A percentile compares a stretch with the other conserved stretches of the same genome.
phyloP scores from a whole-genome alignment of 73 alveolate species.

The Paramecium primaurelia region DNA sequence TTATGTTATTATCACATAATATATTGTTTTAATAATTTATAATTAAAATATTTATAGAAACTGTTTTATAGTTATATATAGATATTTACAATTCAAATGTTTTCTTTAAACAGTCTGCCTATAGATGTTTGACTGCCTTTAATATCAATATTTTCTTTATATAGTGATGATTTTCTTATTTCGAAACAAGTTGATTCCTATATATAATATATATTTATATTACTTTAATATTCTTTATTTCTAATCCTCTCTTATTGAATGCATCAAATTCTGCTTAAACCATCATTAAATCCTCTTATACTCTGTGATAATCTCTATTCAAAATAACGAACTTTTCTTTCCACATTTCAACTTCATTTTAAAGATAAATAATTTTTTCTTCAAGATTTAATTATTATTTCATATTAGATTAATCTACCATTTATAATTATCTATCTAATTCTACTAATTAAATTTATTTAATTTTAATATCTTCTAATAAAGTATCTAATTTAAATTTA shows the following conservation, averaged over 20 bases:
- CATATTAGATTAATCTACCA: neutral
- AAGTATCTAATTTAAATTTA: neutral
- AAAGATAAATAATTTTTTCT: neutral
- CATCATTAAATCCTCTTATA: conserved; percentile 25
- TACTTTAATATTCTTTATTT: neutral
- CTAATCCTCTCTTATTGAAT: neutral
- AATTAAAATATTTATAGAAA: neutral
- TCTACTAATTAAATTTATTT: neutral
- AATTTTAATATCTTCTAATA: neutral
- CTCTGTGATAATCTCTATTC: conserved; percentile 37
- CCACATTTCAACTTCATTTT: conserved; percentile 15
- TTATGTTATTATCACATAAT: neutral
- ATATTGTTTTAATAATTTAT: neutral
- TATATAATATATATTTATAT: neutral
- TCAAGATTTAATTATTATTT: neutral
- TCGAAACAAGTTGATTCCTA: conserved; percentile 13
- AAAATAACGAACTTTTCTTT: conserved; percentile 1
- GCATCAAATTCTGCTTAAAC: conserved; percentile 41
- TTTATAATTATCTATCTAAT: neutral
- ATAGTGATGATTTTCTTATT: neutral
- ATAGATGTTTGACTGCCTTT: neutral
- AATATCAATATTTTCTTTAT: neutral
- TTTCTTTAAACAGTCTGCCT: neutral
- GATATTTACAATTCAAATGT: neutral
- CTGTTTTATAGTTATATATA: neutral